Evolutionary conservation across 345 rosid genomes (phyloP).

Genomic region (Erysimum cheiranthoides): DNA sequence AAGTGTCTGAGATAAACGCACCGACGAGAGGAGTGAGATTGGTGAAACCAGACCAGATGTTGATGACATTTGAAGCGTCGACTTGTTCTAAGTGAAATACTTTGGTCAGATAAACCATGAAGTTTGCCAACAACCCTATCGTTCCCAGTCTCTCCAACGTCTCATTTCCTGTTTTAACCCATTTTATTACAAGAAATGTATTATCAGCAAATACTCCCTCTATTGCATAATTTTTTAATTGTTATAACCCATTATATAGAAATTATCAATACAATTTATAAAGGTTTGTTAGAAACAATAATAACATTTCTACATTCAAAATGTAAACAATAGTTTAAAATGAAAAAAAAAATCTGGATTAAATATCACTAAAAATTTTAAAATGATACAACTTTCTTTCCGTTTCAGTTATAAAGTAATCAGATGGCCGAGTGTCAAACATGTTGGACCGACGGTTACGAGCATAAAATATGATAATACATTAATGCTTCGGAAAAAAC

Average conservation of each 20-base stretch:
- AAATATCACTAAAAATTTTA: not conserved
- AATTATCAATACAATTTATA: not conserved
- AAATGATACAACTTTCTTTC: not conserved
- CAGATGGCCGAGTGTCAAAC: conserved; percentile 24
- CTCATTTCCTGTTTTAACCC: conserved; percentile 59
- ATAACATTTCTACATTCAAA: too few species aligned
- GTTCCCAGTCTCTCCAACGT: conserved; percentile 81
- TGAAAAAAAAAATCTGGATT: not conserved
- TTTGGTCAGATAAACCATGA: conserved; percentile 67
- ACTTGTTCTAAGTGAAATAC: conserved; percentile 66
- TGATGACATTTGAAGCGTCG: conserved; percentile 57
- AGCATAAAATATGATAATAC: conserved; percentile 6
- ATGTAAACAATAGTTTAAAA: too few species aligned
- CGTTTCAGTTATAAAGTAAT: not conserved
- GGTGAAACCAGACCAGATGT: conserved; percentile 67
- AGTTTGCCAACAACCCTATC: conserved; percentile 60
- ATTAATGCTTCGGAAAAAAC: not conserved
- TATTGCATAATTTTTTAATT: too few species aligned
- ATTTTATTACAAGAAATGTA: not conserved
- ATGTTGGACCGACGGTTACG: conserved; percentile 35
- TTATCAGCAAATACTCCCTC: too few species aligned
- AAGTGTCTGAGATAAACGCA: conserved; percentile 68
- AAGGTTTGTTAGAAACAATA: too few species aligned
- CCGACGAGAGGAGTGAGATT: conserved; percentile 71
- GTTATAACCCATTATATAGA: not conserved